Base-by-base conservation (phyloP, 1,139 yeast species). In the Taphrina communis region DNA sequence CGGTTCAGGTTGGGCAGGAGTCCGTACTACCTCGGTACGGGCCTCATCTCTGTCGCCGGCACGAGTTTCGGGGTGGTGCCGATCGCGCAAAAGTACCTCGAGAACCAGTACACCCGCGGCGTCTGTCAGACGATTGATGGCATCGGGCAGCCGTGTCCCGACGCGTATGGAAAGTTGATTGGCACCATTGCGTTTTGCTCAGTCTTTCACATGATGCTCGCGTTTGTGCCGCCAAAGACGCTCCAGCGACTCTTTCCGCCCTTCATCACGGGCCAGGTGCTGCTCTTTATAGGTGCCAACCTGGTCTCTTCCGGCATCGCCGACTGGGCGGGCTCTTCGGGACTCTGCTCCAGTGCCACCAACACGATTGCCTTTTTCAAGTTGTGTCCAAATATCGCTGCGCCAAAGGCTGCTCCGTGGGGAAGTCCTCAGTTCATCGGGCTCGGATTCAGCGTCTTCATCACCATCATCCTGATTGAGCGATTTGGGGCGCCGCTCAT, bases 401-500 rank as follows among this genome's bases (percentile, higher is more conserved):
- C 83, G n/a, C 85, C 87, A 11, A 78, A 76, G 63, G 85, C 88
- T 61, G 83, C 85, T 69, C 83, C 84, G 8, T 91, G 94, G 92
- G 97, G 97, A 1, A 85, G 92, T 38, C 96, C 97, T 9, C 84
- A 87, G 76, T 91, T 88, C 75, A 79, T 92, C 73, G 97, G 97
- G 58, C 82, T 91, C 39, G 97, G 97, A 1, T 90, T 92, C 82
- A 80, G 88, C 51, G 97, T 91, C 12, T 89, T 85, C 75, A 82
- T 86, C 41, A 81, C 90, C 9, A 90, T 92, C 74, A 83, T 91
- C 69, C 72, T 90, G 48, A 84, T 89, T 73, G 97, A 92, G 78
- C 86, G 86, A 76, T 91, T 89, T 83, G 97, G 97, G 41, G 86
- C 97, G n/a, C 97, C 97, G 70, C 88, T 91, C 74, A 89, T 91